Evolutionary conservation across 2,329 filamentous ascomycete genomes (phyloP).

Genomic region (Ramularia collo-cygni): DNA sequence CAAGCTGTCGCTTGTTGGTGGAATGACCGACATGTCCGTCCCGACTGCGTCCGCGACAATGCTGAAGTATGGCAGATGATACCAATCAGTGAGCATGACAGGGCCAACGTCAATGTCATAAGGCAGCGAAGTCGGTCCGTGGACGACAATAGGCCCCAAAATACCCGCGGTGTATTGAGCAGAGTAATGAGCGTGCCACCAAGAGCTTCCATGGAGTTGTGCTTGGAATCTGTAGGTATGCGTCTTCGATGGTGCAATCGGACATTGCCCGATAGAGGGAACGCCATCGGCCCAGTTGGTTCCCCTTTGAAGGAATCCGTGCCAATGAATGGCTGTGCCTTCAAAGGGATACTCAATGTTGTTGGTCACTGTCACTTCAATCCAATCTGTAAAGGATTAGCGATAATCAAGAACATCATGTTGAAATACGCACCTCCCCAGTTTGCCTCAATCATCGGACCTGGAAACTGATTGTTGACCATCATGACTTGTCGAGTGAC

Average conservation of each 20-base stretch:
- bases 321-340: conserved; percentile 38
- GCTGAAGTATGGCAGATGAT: conserved; percentile 25
- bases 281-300: conserved; percentile 31
- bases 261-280: conserved; percentile 16
- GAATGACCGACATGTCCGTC: conserved; percentile 12
- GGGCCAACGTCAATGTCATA: conserved; percentile 29
- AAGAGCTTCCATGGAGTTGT: conserved; percentile 28
- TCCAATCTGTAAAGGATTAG: conserved; percentile 21
- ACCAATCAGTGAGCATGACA: conserved; percentile 28
- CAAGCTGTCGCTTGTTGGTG: conserved; percentile 20
- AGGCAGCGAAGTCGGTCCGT: conserved; percentile 21
- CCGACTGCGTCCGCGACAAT: conserved; percentile 13
- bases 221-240: conserved; percentile 17
- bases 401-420: too few species aligned
- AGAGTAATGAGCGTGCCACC: conserved; percentile 35
- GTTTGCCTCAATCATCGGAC: conserved; percentile 41
- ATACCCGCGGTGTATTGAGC: conserved; percentile 26
- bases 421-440: conserved; percentile 39
- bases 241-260: conserved; percentile 13
- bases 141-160: conserved; percentile 26
- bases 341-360: conserved; percentile 25
- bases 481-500: conserved; percentile 16
- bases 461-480: conserved; percentile 39
- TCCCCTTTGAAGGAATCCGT: conserved; percentile 32
- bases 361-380: conserved; percentile 33